phyloP scores from a whole-genome alignment of 441 rosid genomes.

The Brassica hybrid region DNA sequence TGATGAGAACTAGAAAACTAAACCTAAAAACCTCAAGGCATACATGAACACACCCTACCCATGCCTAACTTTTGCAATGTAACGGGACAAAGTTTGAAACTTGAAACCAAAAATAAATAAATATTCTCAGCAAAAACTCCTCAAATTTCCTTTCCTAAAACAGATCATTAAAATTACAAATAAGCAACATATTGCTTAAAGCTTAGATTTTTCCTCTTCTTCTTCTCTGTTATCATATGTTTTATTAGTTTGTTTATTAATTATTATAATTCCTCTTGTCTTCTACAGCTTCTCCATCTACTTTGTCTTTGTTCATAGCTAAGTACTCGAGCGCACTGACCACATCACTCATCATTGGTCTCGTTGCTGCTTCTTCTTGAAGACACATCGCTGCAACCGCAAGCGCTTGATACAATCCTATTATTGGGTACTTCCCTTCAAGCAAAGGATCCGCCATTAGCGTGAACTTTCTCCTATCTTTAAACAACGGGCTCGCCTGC shows the following conservation, averaged over 20 bases:
- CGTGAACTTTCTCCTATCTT: constrained; percentile 76
- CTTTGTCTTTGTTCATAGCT: constrained; percentile 14
- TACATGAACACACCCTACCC: too few species aligned
- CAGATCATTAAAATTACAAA: constrained; percentile 27
- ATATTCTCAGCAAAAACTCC: constrained; percentile 15
- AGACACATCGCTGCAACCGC: constrained; percentile 98
- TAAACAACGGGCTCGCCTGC: constrained; percentile 89
- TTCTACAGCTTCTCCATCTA: neutral
- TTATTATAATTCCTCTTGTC: neutral
- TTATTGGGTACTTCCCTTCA: constrained; percentile 65
- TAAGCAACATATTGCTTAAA: neutral
- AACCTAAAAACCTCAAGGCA: neutral
- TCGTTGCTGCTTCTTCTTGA: constrained; percentile 78
- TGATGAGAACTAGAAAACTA: neutral
- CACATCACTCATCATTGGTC: constrained; percentile 94
- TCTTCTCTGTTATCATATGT: neutral
- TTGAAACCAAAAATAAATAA: neutral
- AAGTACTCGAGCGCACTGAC: constrained; percentile 88
- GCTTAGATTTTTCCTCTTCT: neutral
- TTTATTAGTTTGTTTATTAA: neutral
- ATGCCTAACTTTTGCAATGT: neutral
- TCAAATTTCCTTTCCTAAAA: constrained; percentile 29
- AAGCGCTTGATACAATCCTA: constrained; percentile 89
- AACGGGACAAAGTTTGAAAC: neutral
- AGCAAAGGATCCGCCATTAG: constrained; percentile 87